Evolutionary conservation across 352 stramenopile species (phyloP), one percentile per base, ranked within the genome.

Genomic region (Pythium periplocum): DNA sequence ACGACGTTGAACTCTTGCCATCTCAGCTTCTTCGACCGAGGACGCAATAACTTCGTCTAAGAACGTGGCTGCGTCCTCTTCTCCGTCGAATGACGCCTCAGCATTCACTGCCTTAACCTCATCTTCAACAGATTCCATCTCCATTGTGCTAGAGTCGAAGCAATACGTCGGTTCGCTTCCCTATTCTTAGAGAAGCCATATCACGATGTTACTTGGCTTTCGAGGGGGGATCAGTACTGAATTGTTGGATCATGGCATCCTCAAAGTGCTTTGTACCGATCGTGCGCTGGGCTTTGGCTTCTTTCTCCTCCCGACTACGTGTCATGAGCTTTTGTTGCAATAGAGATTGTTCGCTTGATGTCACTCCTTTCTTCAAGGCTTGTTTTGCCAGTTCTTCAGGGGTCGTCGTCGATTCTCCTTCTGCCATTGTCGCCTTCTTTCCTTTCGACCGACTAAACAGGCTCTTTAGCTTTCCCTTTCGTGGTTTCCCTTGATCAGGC

Each of bases 181-280:
- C 17, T 26, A 26, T 26, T 26, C 17, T 26, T 26, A 26, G 17
- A 26, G 17, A 26, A 26, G 17, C 17, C 17, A 26, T 26, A 26
- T 0, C 17, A 26, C 17, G 17, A 26, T 26, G 17, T 26, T 26
- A 26, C 17, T 26, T 26, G 17, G 17, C 17, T 26, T 26, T 26
- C 17, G 17, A 26, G 17, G 17, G 17, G 17, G 17, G 17, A 26
- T 26, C 17, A 26, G 17, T 26, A 0, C 17, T 55, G n/a, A 87
- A 57, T 44, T 83, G 69, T 3, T 84, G 51, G 5, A 85, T 34
- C 44, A 85, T 80, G 0, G 71, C 53, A 8, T 75, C 61, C 31
- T 82, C 72, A 50, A 86, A 88, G 7, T 62, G 59, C 33, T 67
- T 64, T 0, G 75, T 83, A 41, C 73, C 72, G 6, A 88, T 34